Base-by-base conservation (phyloP, 495 filamentous ascomycete genomes). In the Glonium stellatum region DNA sequence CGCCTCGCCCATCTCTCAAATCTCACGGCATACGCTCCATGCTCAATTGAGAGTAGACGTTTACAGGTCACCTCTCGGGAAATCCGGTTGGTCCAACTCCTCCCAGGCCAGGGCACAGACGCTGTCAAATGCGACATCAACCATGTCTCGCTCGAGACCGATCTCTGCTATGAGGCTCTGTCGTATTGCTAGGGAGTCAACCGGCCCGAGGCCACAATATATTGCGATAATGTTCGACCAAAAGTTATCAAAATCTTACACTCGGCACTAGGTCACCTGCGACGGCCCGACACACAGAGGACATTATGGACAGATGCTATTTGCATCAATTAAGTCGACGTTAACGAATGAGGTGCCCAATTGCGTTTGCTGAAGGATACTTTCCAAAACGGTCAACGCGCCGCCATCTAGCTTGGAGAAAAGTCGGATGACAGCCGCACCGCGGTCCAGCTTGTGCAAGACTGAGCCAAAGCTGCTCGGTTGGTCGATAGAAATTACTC, bases 291-390 rank as follows among this genome's bases (percentile, higher is more conserved):
- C 13, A 12, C 8, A 22, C 21, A n/a, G 5, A 52, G 36, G 36
- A 35, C 36, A 13, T 36, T 64, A 9, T 64, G 50, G 61, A 52
- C 52, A 9, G 61, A 59, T 36, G 42, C 36, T 8, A 51, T 64
- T 18, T 64, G 57, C 31, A 64, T 64, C 49, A 56, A 64, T 31
- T 57, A 64, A 41, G 23, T 34, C 19, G 50, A 63, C 49, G 25
- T 36, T 5, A 34, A 41, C 37, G 60, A 63, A 41, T 23, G 55
- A 22, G 34, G 41, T 15, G 21, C 51, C 0, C 60, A 63, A 39
- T 54, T 63, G 25, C n/a, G 18, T n/a, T 23, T 53, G 47, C 58
- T 58, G 55, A 53, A 42, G 55, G 48, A 54, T 15, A 58, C 58
- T 5, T 63, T 46, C 27, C 35, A 42, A 19, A 13, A 13, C 3